Evolutionary conservation across 2,329 filamentous ascomycete species (phyloP).

Genomic region (Leptographium lundbergii): DNA sequence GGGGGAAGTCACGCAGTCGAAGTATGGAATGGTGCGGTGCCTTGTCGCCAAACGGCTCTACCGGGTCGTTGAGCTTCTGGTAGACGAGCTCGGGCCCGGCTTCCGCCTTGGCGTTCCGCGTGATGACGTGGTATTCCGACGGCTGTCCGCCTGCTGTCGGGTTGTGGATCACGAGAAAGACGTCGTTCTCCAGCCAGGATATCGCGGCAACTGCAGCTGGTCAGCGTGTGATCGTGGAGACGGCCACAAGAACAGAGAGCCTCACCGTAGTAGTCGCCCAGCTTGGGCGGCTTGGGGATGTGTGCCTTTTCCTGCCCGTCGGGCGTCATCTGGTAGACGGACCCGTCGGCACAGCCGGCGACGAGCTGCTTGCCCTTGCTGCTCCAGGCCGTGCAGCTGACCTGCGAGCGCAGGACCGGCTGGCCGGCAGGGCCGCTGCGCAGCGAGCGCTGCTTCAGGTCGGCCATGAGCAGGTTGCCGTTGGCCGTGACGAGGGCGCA

Average conservation of each 20-base stretch:
- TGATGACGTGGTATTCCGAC: constrained; percentile 70
- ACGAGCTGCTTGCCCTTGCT: constrained; percentile 85
- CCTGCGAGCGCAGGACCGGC: constrained; percentile 54
- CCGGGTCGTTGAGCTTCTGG: constrained; percentile 63
- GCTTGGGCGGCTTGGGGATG: constrained; percentile 62
- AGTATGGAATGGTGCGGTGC: constrained; percentile 65
- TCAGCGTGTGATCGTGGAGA: not conserved
- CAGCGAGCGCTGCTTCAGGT: constrained; percentile 56
- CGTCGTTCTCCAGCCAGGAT: constrained; percentile 76
- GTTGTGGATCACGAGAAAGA: constrained; percentile 76
- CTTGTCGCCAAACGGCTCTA: constrained; percentile 56
- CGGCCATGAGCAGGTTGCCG: constrained; percentile 74
- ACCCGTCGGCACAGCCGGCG: constrained; percentile 71
- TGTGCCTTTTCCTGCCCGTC: constrained; percentile 64
- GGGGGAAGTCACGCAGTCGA: constrained; percentile 68
- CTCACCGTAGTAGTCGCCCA: constrained; percentile 57
- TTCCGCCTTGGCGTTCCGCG: constrained; percentile 41
- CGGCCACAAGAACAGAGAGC: constrained; percentile 6
- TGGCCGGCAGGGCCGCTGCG: constrained; percentile 46
- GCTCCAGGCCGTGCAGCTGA: constrained; percentile 85
- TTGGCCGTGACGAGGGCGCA: constrained; percentile 70
- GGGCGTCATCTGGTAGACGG: constrained; percentile 70
- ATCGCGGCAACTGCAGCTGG: constrained; percentile 55
- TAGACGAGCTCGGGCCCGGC: constrained; percentile 48
- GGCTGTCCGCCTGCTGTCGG: constrained; percentile 43